Evolutionary conservation across 169 alveolate genomes (phyloP), one percentile per base, ranked within the genome.

Genomic region (Plasmodium inui): DNA sequence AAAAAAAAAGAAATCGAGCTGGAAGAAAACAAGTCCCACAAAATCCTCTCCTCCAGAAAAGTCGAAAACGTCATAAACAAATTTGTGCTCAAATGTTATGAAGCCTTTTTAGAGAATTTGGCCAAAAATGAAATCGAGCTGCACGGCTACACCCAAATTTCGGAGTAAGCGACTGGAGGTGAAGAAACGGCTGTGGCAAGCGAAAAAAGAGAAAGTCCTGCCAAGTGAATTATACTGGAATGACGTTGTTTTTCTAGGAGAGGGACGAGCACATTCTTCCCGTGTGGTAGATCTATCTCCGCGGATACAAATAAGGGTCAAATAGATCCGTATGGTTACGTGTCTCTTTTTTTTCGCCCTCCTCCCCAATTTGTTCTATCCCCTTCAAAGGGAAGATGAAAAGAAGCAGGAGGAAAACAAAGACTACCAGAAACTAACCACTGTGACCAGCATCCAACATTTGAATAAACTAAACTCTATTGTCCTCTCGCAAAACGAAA

Each of bases 1-100:
- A 86, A 86, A 86, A 86, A 70, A 53, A 86, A 86, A 86, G 93
- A 86, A 86, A 76, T 86, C 26, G 93, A 70, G 41, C 41, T 86
- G 28, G 93, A 86, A 50, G 93, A 86, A 37, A 86, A 86, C 46
- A 86, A 57, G 39, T 73, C 86, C n/a, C 34, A 53, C 26, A 74
- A 86, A 53, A 50, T 70, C 2, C 22, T 86, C 14, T 86, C 93
- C 22, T 74, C 84, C 22, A 73, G 93, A 78, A 86, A 86, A 32
- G 70, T 86, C 17, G 93, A 86, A 74, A 86, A 86, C 44, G 71
- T 70, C 46, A 73, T 86, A 86, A 86, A 86, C 81, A 86, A 50
- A 76, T 76, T 74, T 86, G 82, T 86, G 44, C 74, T 86, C 41
- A 86, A 86, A 44, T 86, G 93, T 22, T 86, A 86, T 44, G 93